Base-by-base conservation (phyloP, 345 rosid genomes). In the Gossypium thurberi region DNA sequence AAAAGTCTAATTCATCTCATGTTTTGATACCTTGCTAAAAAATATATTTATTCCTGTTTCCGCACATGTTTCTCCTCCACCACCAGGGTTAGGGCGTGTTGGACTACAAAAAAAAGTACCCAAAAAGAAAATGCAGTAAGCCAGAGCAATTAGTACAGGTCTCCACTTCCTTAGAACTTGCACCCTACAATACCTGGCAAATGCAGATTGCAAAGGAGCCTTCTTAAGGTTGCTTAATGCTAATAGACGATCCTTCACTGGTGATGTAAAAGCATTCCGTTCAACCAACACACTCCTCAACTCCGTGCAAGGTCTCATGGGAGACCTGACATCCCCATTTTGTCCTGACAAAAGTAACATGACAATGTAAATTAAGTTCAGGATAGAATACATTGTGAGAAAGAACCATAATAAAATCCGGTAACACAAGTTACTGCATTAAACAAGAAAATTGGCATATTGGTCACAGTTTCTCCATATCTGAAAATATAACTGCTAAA, bases 1-100 rank as follows among this genome's bases (percentile, higher is more conserved):
- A n/a, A 59, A 40, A 47, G n/a, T 74, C 40, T 33, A 66, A 48
- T 50, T 55, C 26, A n/a, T 76, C 62, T 26, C 71, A 48, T 11
- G 44, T 56, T 73, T 67, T 53, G 63, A 55, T 77, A 92, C 99
- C 96, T 92, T 95, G 76, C 88, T 76, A 79, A 95, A 92, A 83
- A 92, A 92, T 69, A 92, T 84, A 81, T 78, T 88, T 78, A 92
- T 89, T 62, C 90, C 98, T 44, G 98, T 92, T 85, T 95, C 99
- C 20, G 98, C 99, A 76, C 96, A 95, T 66, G 99, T 95, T 87
- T 92, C 99, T 71, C 99, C 99, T 74, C 96, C 96, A 42, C 99
- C 91, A 77, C 97, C 96, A 7, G 98, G 99, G 80, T 79, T 86
- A 71, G 94, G 98, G 48, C 96, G 90, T 44, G 94, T 92, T 42